phyloP scores from a whole-genome alignment of 768 basidiomycete species.

The Tulasnella sp. region DNA sequence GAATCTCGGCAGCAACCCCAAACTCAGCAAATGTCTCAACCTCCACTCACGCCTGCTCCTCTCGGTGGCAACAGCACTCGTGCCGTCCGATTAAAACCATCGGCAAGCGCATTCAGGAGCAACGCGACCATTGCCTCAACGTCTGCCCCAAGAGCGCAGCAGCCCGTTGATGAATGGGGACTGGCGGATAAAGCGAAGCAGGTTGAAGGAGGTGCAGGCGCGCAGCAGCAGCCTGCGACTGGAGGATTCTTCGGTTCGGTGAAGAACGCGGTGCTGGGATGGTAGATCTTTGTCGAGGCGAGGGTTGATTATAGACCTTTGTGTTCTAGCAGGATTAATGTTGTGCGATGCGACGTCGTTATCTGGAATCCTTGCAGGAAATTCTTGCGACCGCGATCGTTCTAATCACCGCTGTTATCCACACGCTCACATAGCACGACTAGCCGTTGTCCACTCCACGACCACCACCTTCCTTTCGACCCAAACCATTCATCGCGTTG shows the following conservation, averaged over 20 bases:
- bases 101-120: constrained; percentile 31
- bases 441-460: too few species aligned
- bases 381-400: too few species aligned
- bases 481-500: too few species aligned
- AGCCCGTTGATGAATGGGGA: constrained; percentile 23
- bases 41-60: neutral
- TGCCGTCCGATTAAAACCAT: constrained; percentile 25
- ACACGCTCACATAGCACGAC: too few species aligned
- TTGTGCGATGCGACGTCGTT: too few species aligned
- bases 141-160: constrained; percentile 20
- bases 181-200: constrained; percentile 15
- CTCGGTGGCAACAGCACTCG: constrained; percentile 12
- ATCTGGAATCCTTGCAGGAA: too few species aligned
- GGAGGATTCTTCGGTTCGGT: constrained; percentile 17
- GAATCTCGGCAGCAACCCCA: too few species aligned
- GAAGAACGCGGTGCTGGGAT: constrained; percentile 7
- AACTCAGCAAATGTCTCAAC: too few species aligned
- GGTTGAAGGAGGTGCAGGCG: constrained; percentile 2
- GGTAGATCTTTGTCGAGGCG: neutral
- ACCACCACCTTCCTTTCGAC: too few species aligned
- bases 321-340: too few species aligned
- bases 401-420: too few species aligned
- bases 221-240: neutral
- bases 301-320: neutral
- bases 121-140: constrained; percentile 1